Base-by-base conservation (phyloP, 225 moss, liverwort and hornwort genomes). In the Polytrichum formosum region DNA sequence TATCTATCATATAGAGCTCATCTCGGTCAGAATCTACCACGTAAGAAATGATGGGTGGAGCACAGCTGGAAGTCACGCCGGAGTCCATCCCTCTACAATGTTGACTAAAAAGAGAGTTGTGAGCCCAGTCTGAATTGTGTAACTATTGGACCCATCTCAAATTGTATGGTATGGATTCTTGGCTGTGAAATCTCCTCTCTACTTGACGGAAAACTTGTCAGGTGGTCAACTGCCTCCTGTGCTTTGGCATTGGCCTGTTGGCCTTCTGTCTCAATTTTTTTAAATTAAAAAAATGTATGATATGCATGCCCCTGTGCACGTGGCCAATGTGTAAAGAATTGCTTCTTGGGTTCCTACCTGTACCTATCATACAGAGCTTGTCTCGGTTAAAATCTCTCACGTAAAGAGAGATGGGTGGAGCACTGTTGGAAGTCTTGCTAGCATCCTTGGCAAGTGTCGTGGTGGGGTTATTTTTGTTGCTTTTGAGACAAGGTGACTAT, bases 331-430 rank as follows among this genome's bases (percentile, higher is more conserved):
- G 22, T 67, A 53, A 31, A 16, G 20, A 67, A 67, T 7, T 28
- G 64, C 73, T 55, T 77, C 63, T 55, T 4, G 30, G 56, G 76
- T 71, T 73, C 76, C 71, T 74, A 28, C 71, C 59, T 61, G 54
- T 33, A 64, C 73, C 69, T 81, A 87, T 84, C 81, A 70, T 84
- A 81, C 81, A 81, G 78, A 74, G 76, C 67, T 56, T 7, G 13
- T 68, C 20, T 55, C 25, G 25, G 37, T 27, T 53, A 6, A 56
- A 65, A 25, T 13, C 26, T 63, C 55, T 26, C 26, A 87, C 21
- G 83, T 87, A 28, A 83, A 87, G 46, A 87, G 29, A 18, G 83
- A 87, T 23, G 83, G 87, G 66, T 87, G 87, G 26, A 87, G 81
- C 9, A 87, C 83, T 33, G 83, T 76, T 2, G 87, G 87, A 54